Base-by-base conservation (phyloP, 2,329 filamentous ascomycete species). In the Sphaerulina musiva region DNA sequence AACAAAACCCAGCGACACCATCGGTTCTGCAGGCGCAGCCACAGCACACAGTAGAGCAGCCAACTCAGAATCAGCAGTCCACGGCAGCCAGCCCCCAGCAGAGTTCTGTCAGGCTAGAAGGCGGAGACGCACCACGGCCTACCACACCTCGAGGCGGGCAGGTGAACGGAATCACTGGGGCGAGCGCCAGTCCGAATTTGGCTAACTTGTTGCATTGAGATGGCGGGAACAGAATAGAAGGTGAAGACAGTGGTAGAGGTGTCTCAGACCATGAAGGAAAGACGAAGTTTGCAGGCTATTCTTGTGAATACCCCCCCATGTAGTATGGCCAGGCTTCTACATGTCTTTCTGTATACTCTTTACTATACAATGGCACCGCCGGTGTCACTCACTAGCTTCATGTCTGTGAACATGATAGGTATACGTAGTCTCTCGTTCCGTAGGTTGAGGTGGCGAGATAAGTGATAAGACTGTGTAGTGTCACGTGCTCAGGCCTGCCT, bases 141-240 rank as follows among this genome's bases (percentile, higher is more conserved):
- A 61, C 58, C 7, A 65, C 66, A 39, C 66, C 65, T 20, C 59
- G 59, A 45, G 61, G 59, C 12, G 61, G 55, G 17, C 62, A 62
- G 44, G 55, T 52, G 14, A 64, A 62, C 45, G 61, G 61, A 9
- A 51, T 47, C 11, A 52, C 53, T 29, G 68, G 68, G 12, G 68
- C 75, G 11, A 77, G 74, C 56, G 75, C 75, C 10, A 76, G 74
- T 57, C 75, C 75, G 11, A 76, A 71, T 54, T 64, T 78, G 62
- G 69, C 71, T 51, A 77, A 78, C 61, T 59, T 78, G 55, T 62
- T 78, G 57, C 72, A 74, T 64, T 76, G 41, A 45, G 36, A 20
- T 51, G 17, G n/a, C 14, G 26, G 42, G 6, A 7, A 20, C 7
- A 44, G 8, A 11, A 29, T 20, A 11, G 11, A 44, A 12, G 5